phyloP scores from a whole-genome alignment of 2,329 filamentous ascomycete species.

The Plenodomus biglobosus region DNA sequence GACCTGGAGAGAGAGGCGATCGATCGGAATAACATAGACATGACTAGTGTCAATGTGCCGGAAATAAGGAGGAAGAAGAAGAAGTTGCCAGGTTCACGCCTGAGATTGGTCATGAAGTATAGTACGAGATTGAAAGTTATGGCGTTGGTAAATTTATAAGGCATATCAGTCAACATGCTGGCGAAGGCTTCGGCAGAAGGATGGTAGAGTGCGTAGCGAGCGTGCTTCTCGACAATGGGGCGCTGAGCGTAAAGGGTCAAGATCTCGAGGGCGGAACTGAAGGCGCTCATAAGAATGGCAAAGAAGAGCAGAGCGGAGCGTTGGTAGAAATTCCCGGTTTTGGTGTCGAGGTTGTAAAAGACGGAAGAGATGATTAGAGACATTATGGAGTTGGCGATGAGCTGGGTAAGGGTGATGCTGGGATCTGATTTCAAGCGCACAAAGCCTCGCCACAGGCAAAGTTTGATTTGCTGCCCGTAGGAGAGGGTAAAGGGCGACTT shows the following conservation, averaged over 20 bases:
- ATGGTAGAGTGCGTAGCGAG: constrained; percentile 84
- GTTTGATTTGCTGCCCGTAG: constrained; percentile 69
- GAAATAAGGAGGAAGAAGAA: constrained; percentile 83
- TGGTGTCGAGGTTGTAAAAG: constrained; percentile 71
- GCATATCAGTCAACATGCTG: constrained; percentile 83
- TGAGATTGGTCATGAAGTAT: constrained; percentile 86
- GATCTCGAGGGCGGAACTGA: constrained; percentile 79
- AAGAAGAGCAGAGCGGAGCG: constrained; percentile 84
- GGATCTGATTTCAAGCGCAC: constrained; percentile 75
- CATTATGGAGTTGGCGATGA: constrained; percentile 73
- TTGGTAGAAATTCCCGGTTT: constrained; percentile 74
- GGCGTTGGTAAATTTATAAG: constrained; percentile 75
- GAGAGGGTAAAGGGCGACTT: constrained; percentile 84
- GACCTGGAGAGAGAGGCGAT: constrained; percentile 77
- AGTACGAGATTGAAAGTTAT: constrained; percentile 77
- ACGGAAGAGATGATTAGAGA: constrained; percentile 77
- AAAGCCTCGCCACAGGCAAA: constrained; percentile 82
- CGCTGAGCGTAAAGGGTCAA: constrained; percentile 84
- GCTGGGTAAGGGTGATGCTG: constrained; percentile 67
- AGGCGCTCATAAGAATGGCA: constrained; percentile 82
- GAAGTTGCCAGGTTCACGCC: constrained; percentile 72
- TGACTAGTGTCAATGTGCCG: constrained; percentile 70
- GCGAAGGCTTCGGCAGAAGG: constrained; percentile 85
- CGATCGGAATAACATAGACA: constrained; percentile 85
- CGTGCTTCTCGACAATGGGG: constrained; percentile 88